phyloP scores from a whole-genome alignment of 2,329 filamentous ascomycete genomes.

The Colletotrichum australisinense region DNA sequence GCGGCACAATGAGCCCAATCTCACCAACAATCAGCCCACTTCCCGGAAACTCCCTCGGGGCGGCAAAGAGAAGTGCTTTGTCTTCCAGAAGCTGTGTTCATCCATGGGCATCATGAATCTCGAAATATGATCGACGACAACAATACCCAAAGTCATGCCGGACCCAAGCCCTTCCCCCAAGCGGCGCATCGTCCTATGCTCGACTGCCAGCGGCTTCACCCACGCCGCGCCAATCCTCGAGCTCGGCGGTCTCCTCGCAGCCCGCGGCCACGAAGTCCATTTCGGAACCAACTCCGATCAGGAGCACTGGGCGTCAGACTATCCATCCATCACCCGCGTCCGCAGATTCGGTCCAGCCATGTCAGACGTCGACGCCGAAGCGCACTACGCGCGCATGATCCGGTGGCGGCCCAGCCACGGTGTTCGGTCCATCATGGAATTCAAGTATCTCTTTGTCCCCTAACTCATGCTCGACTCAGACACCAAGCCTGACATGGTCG shows the following conservation, averaged over 20 bases:
- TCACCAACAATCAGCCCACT: not conserved
- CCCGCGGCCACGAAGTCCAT: conserved; percentile 43
- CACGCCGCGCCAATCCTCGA: conserved; percentile 51
- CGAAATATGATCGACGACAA: not conserved
- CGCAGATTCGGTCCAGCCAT: conserved; percentile 45
- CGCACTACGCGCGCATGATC: conserved; percentile 13
- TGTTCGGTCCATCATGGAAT: conserved; percentile 41
- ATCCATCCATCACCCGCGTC: conserved; percentile 45
- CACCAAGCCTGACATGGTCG: conserved; percentile 50
- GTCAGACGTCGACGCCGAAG: conserved; percentile 14
- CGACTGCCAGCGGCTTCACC: conserved; percentile 50
- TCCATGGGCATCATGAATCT: not conserved
- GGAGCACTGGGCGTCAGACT: conserved; percentile 46
- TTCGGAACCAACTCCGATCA: conserved; percentile 52
- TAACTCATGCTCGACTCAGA: conserved; percentile 39
- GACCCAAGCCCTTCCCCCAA: not conserved
- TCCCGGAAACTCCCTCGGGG: not conserved
- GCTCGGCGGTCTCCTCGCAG: conserved; percentile 46
- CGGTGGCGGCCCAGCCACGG: conserved; percentile 4
- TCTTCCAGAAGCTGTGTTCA: not conserved
- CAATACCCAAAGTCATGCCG: not conserved
- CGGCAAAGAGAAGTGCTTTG: not conserved
- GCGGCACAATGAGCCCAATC: not conserved
- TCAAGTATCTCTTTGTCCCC: conserved; percentile 51
- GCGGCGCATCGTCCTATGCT: conserved; percentile 45